phyloP scores from a whole-genome alignment of 768 basidiomycete species.

The Rhizopogon roseolus region DNA sequence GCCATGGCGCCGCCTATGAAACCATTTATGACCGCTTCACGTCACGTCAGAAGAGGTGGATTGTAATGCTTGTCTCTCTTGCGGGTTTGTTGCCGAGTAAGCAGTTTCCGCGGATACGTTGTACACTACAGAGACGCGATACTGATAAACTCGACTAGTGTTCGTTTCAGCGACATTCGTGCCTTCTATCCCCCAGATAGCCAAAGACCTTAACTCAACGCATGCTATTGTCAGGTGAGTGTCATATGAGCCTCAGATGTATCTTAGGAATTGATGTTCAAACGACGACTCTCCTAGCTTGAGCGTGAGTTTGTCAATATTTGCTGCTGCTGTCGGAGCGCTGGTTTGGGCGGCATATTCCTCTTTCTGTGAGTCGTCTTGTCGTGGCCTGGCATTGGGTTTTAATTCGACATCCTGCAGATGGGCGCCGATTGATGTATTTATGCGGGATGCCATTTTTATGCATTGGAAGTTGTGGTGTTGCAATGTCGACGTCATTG shows the following conservation, averaged over 20 bases:
- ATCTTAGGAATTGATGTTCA: neutral
- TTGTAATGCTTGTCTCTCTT: constrained; percentile 2
- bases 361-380: constrained; percentile 15
- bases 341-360: no score
- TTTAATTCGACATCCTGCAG: constrained; percentile 22
- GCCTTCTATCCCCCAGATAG: constrained; percentile 65
- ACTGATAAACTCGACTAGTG: constrained; percentile 31
- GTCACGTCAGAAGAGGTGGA: constrained; percentile 1
- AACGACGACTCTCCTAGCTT: constrained; percentile 20
- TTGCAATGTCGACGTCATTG: constrained; percentile 40
- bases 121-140: neutral
- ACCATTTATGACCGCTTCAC: constrained; percentile 4
- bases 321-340: constrained; percentile 17
- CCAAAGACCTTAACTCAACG: constrained; percentile 53
- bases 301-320: constrained; percentile 44
- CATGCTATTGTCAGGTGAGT: constrained; percentile 48
- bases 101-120: neutral
- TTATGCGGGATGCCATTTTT: constrained; percentile 52
- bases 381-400: constrained; percentile 4
- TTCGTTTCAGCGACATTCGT: constrained; percentile 65
- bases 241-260: neutral
- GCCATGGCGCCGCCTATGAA: neutral
- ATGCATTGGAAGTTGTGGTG: constrained; percentile 51
- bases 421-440: constrained; percentile 59
- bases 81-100: constrained; percentile 4